Conservation (phyloP, 352 stramenopile species). For the Phytopythium mirpurense region DNA sequence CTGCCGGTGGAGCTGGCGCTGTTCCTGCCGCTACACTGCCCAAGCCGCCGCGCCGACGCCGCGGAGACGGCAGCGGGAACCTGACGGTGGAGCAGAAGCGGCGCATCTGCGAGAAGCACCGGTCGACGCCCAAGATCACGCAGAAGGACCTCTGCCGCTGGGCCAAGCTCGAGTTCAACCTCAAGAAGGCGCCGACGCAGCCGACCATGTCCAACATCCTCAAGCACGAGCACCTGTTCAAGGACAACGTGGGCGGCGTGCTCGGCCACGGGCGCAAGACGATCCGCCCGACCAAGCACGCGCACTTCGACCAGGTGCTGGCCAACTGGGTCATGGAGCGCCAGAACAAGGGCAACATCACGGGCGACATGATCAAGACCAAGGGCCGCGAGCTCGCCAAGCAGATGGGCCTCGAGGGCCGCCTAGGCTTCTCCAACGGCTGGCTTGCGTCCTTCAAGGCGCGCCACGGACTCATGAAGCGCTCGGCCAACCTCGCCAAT, state of each 20-base stretch:
- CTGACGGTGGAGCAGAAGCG: constrained; percentile 86
- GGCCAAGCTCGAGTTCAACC: constrained; percentile 87
- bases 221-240: constrained; percentile 85
- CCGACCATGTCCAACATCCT: constrained; percentile 82
- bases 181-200: constrained; percentile 77
- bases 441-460: constrained; percentile 85
- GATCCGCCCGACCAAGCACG: constrained; percentile 69
- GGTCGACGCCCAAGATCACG: constrained; percentile 82
- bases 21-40: background rate
- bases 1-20: constrained; percentile 11
- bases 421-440: constrained; percentile 83
- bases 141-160: constrained; percentile 86
- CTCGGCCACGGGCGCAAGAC: constrained; percentile 78
- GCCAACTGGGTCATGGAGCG: constrained; percentile 88
- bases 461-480: constrained; percentile 77
- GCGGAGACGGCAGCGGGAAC: constrained; percentile 66
- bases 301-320: constrained; percentile 81
- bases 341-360: constrained; percentile 86
- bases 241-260: constrained; percentile 77
- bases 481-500: constrained; percentile 29
- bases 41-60: constrained; percentile 27
- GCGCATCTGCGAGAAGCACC: constrained; percentile 86
- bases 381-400: constrained; percentile 79
- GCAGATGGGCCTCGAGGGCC: constrained; percentile 79
- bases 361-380: constrained; percentile 86